Evolutionary conservation across 176 grass and related monocot genomes (phyloP).

Genomic region (Aegilops umbellulata): DNA sequence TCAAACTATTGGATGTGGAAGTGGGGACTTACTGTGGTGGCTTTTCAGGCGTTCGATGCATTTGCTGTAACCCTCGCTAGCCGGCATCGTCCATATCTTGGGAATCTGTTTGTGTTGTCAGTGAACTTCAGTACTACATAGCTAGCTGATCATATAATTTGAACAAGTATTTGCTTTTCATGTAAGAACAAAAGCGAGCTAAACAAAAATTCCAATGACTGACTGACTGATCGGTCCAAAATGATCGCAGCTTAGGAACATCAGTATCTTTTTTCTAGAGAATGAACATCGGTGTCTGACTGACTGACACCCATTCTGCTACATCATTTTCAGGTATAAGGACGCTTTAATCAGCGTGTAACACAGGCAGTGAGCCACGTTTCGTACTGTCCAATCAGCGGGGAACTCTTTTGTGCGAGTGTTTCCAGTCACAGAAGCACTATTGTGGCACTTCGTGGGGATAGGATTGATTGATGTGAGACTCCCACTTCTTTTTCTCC

Average conservation of each 20-base stretch:
- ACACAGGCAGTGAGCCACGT: neutral
- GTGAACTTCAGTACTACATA: constrained; percentile 11
- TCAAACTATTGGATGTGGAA: neutral
- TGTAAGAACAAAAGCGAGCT: neutral
- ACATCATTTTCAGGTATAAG: constrained; percentile 25
- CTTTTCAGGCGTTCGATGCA: constrained; percentile 51
- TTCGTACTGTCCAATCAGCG: constrained; percentile 1
- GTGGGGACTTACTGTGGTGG: constrained; percentile 36
- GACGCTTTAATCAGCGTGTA: neutral
- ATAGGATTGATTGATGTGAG: constrained; percentile 30
- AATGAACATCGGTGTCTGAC: constrained; percentile 13
- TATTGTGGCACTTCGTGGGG: constrained; percentile 8
- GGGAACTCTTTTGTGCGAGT: constrained; percentile 1
- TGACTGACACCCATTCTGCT: constrained; percentile 7
- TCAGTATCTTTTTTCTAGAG: neutral
- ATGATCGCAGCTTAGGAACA: neutral
- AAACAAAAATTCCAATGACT: no score
- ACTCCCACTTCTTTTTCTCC: neutral
- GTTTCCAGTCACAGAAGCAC: constrained; percentile 40
- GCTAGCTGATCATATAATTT: neutral
- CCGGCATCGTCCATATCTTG: constrained; percentile 55
- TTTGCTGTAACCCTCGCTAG: constrained; percentile 44
- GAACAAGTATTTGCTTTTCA: neutral
- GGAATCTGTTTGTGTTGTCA: constrained; percentile 35
- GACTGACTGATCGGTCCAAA: neutral